Conservation (phyloP, 257 asterid genomes). For the Capsicum chinense region DNA sequence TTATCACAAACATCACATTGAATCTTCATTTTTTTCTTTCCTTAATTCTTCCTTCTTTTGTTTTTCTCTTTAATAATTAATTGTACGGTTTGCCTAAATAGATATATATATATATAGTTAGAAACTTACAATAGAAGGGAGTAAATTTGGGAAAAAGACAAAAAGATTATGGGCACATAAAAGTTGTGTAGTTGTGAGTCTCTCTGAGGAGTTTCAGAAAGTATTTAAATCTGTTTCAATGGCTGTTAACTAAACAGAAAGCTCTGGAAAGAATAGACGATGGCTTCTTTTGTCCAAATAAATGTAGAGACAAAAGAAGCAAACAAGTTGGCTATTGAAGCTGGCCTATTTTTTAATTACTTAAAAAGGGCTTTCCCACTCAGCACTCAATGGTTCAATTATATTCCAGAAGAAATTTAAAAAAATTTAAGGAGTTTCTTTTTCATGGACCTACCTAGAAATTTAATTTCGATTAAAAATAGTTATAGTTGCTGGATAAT, state of each 20-base stretch:
- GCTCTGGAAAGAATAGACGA: slow-evolving; percentile 44
- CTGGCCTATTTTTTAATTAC: background rate
- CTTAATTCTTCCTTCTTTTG: background rate
- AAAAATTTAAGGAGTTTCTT: background rate
- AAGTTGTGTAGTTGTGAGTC: slow-evolving; percentile 25
- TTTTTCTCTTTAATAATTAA: background rate
- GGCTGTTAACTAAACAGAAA: slow-evolving; percentile 41
- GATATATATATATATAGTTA: slow-evolving; percentile 35
- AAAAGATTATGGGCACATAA: slow-evolving; percentile 17
- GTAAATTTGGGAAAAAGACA: background rate
- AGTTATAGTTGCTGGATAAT: no score
- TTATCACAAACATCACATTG: slow-evolving; percentile 80
- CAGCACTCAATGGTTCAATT: slow-evolving; percentile 28
- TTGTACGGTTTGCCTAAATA: slow-evolving; percentile 27
- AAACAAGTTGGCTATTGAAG: slow-evolving; percentile 38
- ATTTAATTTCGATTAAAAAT: background rate
- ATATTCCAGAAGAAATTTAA: background rate
- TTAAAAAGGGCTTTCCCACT: slow-evolving; percentile 37
- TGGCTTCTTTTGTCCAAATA: slow-evolving; percentile 27
- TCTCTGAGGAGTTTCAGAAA: slow-evolving; percentile 40
- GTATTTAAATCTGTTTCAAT: slow-evolving; percentile 27
- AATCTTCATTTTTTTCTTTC: slow-evolving; percentile 57
- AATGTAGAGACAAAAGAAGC: slow-evolving; percentile 29
- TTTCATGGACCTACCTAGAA: background rate
- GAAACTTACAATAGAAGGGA: background rate